Base-by-base conservation (phyloP, 768 basidiomycete species). In the Pisolithus albus region DNA sequence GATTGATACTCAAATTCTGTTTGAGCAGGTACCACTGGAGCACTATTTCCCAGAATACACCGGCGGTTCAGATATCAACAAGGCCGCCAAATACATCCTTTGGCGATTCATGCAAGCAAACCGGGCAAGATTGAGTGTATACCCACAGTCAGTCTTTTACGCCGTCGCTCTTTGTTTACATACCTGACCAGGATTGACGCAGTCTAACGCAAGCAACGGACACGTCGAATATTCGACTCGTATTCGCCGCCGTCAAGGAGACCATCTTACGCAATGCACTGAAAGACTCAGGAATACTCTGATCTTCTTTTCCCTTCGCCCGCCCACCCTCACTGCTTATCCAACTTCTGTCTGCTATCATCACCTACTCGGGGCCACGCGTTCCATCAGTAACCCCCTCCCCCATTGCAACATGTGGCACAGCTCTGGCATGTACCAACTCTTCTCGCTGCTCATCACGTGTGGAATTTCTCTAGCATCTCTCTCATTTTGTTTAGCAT, bases 71-170 rank as follows among this genome's bases (percentile, higher is more conserved):
- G 89, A 94, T 61, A 88, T 94, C 66, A 93, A 92, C 72, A 94
- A 94, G 67, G 92, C 91, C 2, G 91, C 92, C 0, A 92, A 93
- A 59, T 95, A 91, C 57, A 92, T 97, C 49, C 72, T 97, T 36
- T 96, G 92, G 93, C 74, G 88, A 61, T 97, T 95, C 60, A 93
- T 92, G 77, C 90, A 95, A 67, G 85, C 88, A 50, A 95, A 94
- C 59, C 72, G 87, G 19, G 88, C 88, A 49, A 68, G 84, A 47
- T 69, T 94, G 58, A 91, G 85, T 52, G 88, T 96, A 18, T 96
- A 94, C 67, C 92, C 92, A 3, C 92, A 96, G 88, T 88, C 56
- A 34, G 86, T 77, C 11, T 34, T 21, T 26, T 34, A n/a, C 9
- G 7, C 36, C 37, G 16, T 18, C 8, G 2, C 4, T 16, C 15